These are phyloP conservation scores for Fraxinus latifolia DNA, from an alignment of 305 asterid genomes.

Conservation along the genomic window DNA sequence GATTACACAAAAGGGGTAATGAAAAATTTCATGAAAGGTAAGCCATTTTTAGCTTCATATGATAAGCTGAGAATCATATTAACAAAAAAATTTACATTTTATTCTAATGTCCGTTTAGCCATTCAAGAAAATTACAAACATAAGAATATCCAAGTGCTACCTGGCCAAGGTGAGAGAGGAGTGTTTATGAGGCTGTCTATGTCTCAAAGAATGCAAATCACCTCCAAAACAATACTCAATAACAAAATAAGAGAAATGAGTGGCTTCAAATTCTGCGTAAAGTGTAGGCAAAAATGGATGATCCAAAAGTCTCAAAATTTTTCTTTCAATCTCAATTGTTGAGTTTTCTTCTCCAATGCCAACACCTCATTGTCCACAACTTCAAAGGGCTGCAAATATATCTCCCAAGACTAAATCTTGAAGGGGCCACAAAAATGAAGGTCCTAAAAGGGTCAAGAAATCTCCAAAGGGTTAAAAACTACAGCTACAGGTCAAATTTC, in stretches of 20 bases:
- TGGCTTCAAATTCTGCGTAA: neutral
- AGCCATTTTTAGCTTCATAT: neutral
- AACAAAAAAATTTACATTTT: neutral
- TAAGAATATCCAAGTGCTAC: neutral
- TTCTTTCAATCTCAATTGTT: neutral
- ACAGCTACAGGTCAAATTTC: neutral
- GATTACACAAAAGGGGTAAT: neutral
- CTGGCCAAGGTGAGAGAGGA: neutral
- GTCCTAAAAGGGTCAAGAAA: constrained; percentile 25
- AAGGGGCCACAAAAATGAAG: neutral
- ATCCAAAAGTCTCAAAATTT: neutral
- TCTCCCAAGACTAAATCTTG: neutral
- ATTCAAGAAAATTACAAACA: neutral
- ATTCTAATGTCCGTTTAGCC: neutral
- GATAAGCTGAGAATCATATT: neutral
- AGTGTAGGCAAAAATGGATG: neutral
- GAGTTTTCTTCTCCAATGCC: neutral
- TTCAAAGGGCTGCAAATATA: neutral
- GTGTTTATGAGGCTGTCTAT: neutral
- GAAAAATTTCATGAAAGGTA: neutral
- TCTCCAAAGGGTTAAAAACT: constrained; percentile 4
- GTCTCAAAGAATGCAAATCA: neutral
- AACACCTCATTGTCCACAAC: neutral
- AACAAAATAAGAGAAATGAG: neutral
- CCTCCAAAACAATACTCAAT: neutral